Evolutionary conservation across 2,329 filamentous ascomycete genomes (phyloP).

Genomic region (Ophiostoma australiae): DNA sequence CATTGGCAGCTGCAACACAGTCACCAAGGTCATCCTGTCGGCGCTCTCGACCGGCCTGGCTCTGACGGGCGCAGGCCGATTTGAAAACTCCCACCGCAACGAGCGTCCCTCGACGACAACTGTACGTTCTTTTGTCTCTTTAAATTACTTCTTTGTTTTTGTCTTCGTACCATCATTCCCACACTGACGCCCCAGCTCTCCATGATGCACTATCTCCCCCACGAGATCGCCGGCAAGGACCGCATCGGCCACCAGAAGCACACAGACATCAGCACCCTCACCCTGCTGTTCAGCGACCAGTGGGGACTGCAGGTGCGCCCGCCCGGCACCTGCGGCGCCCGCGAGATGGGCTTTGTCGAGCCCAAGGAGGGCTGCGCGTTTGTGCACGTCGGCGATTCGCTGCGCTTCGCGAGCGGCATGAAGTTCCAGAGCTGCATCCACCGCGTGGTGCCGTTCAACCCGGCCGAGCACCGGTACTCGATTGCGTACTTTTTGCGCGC

Average conservation of each 20-base stretch:
- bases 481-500: constrained; percentile 56
- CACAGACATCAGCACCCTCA: constrained; percentile 53
- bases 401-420: constrained; percentile 51
- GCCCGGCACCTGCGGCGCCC: constrained; percentile 32
- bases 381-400: constrained; percentile 55
- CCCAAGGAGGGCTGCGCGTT: constrained; percentile 49
- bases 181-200: constrained; percentile 43
- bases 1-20: constrained; percentile 47
- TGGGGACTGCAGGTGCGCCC: constrained; percentile 55
- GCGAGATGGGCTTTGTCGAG: constrained; percentile 50
- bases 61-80: constrained; percentile 43
- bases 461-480: constrained; percentile 52
- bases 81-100: constrained; percentile 50
- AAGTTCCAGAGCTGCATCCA: constrained; percentile 55
- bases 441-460: constrained; percentile 50
- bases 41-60: constrained; percentile 46
- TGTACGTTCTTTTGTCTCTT: not conserved
- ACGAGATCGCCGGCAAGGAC: constrained; percentile 33
- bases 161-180: not conserved
- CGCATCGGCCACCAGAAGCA: constrained; percentile 50
- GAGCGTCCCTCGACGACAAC: constrained; percentile 38
- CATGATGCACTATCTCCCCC: constrained; percentile 52
- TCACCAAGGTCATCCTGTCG: constrained; percentile 48
- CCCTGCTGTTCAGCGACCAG: constrained; percentile 52
- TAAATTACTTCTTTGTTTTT: too few species aligned